A percentile compares a stretch with the other conserved stretches of the same genome.
Evolutionary conservation across 2,329 filamentous ascomycete genomes (phyloP).

Genomic region (Pseudogymnoascus sp.): DNA sequence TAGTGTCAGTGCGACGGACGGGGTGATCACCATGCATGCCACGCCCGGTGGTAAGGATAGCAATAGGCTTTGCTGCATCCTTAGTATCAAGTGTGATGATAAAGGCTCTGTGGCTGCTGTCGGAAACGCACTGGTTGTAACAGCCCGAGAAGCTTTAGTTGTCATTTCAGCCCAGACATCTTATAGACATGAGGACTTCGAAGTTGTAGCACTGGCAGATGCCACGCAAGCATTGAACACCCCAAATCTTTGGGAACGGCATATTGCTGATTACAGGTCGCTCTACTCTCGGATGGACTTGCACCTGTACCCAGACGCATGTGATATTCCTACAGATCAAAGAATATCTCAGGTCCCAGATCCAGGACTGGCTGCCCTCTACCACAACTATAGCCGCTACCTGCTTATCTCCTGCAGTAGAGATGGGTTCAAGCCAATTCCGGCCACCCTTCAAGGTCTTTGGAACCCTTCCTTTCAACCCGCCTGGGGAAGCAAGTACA

Average conservation of each 20-base stretch:
- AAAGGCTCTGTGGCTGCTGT: slow-evolving; percentile 25
- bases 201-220: slow-evolving; percentile 22
- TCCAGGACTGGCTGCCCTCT: slow-evolving; percentile 25
- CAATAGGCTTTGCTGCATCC: slow-evolving; percentile 30
- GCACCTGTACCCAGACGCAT: slow-evolving; percentile 21
- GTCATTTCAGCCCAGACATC: slow-evolving; percentile 34
- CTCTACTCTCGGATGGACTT: slow-evolving; percentile 30
- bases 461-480: slow-evolving; percentile 37
- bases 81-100: slow-evolving; percentile 23
- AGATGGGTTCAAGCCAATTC: slow-evolving; percentile 27
- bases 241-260: slow-evolving; percentile 22
- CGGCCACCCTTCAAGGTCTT: slow-evolving; percentile 39
- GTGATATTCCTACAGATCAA: slow-evolving; percentile 28
- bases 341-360: slow-evolving; percentile 20
- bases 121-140: slow-evolving; percentile 32
- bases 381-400: slow-evolving; percentile 34
- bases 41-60: slow-evolving; percentile 31
- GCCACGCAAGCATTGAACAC: slow-evolving; percentile 19
- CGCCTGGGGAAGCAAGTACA: slow-evolving; percentile 42
- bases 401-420: slow-evolving; percentile 32
- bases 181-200: slow-evolving; percentile 29
- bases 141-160: slow-evolving; percentile 30
- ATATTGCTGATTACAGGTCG: slow-evolving; percentile 30
- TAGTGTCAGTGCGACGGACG: slow-evolving; percentile 26
- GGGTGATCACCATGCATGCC: slow-evolving; percentile 32